phyloP scores from a whole-genome alignment of 2,329 filamentous ascomycete species.

The Colletotrichum acutatum region DNA sequence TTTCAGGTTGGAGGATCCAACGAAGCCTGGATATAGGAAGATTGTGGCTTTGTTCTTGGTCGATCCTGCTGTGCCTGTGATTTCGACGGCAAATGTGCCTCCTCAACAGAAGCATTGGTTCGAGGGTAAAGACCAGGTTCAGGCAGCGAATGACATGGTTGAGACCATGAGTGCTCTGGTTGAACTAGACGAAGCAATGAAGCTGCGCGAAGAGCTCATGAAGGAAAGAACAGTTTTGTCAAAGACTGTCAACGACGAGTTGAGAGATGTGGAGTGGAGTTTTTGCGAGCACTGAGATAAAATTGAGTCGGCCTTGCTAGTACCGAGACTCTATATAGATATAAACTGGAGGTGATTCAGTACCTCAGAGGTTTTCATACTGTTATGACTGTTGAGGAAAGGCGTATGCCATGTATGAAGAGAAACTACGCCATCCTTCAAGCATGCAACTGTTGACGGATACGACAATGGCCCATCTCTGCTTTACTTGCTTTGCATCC shows the following conservation, averaged over 20 bases:
- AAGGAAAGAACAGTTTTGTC: slow-evolving; percentile 38
- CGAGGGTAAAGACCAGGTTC: slow-evolving; percentile 33
- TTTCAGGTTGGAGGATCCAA: slow-evolving; percentile 62
- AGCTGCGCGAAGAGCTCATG: slow-evolving; percentile 41
- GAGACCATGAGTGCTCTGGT: slow-evolving; percentile 39
- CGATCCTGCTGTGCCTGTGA: slow-evolving; percentile 61
- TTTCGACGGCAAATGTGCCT: slow-evolving; percentile 56
- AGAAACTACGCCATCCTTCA: no score
- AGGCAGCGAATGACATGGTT: slow-evolving; percentile 38
- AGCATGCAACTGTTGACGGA: no score
- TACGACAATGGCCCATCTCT: accelerated
- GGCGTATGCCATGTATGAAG: no score
- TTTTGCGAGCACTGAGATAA: slow-evolving; percentile 42
- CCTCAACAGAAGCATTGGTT: slow-evolving; percentile 56
- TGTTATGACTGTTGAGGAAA: no score
- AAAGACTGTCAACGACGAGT: background rate
- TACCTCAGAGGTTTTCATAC: no score
- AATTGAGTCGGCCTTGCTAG: background rate
- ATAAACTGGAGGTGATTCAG: no score
- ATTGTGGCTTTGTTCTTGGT: slow-evolving; percentile 71
- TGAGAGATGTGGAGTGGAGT: slow-evolving; percentile 22
- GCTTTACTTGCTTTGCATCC: no score
- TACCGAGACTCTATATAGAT: no score
- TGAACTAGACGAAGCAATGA: slow-evolving; percentile 38
- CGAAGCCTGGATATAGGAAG: slow-evolving; percentile 67